Percentiles rank a stretch among this genome's conserved stretches.
phyloP scores from a whole-genome alignment of 139 green algal genomes.

The Tetraselmis striata region DNA sequence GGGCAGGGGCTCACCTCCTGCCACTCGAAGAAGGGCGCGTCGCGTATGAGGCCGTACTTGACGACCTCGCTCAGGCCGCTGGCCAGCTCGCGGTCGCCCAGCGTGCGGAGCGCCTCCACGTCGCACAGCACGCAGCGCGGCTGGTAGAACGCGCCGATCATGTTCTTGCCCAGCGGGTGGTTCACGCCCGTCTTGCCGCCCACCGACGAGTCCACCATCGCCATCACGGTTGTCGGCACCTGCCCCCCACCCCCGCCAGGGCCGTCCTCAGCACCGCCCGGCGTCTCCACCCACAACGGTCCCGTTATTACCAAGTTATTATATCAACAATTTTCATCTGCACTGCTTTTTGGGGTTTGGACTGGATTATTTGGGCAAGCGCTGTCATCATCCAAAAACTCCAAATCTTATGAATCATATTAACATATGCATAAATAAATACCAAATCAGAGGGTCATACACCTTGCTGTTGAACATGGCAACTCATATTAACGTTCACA shows the following conservation, averaged over 20 bases:
- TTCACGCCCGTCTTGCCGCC: constrained; percentile 98
- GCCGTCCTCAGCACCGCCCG: too few species aligned
- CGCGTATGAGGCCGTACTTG: constrained; percentile 97
- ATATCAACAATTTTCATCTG: not conserved
- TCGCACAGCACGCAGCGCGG: constrained; percentile 87
- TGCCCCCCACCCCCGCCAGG: too few species aligned
- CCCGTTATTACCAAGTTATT: too few species aligned
- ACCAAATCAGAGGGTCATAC: too few species aligned
- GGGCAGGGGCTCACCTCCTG: constrained; percentile 51
- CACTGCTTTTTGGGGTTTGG: too few species aligned
- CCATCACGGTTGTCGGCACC: constrained; percentile 95
- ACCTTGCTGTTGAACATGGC: too few species aligned
- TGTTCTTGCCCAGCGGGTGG: constrained; percentile 98
- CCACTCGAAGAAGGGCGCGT: constrained; percentile 91
- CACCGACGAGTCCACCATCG: constrained; percentile 95
- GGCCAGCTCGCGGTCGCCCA: constrained; percentile 87
- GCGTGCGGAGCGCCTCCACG: constrained; percentile 74
- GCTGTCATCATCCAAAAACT: too few species aligned
- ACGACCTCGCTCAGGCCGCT: constrained; percentile 93
- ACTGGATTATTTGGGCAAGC: too few species aligned
- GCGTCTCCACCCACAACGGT: too few species aligned
- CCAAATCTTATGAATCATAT: too few species aligned
- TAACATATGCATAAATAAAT: too few species aligned
- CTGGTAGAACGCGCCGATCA: constrained; percentile 98
- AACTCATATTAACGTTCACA: too few species aligned